Evolutionary conservation across 495 filamentous ascomycete species (phyloP), one percentile per base, ranked within the genome.

Genomic region (Hypoxylon fragiforme): DNA sequence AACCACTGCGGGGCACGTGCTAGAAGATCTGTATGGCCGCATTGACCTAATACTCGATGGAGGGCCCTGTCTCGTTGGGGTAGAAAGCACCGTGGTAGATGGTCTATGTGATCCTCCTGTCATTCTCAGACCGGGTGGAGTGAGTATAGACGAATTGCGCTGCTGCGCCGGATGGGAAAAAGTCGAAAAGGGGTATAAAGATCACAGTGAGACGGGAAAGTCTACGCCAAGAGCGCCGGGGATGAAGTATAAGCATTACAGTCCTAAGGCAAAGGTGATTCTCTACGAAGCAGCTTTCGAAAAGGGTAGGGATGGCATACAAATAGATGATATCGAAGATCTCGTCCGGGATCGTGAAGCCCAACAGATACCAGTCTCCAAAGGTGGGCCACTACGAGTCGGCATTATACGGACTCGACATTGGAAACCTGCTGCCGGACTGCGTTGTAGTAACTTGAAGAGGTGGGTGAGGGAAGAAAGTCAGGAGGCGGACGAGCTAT

Each of bases 161-260:
- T 57, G 73, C 18, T 91, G 84, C 64, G 70, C 80, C 2, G 92
- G 92, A 2, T 99, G 94, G 94, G 85, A 89, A 63, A 74, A 80
- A 40, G 85, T 89, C 1, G 73, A 74, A 48, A 77, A 87, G 21
- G 92, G 82, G 32, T 96, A 96, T 66, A 80, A 82, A 52, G 89
- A 96, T 57, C 65, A 68, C 16, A 76, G 76, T 12, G 81, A 85
- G 57, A 57, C 67, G 12, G 81, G 74, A 1, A 63, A 79, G 64
- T 69, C 76, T 47, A 73, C 76, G 16, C 92, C 95, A 4, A 81
- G 87, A 47, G 92, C 92, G 2, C 94, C 94, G 7, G 94, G 94
- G 2, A 99, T 99, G 94, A 99, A 99, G 66, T 99, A 99, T 70
- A 87, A 91, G 60, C 94, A 99, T 68, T 99, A 99, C 65, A 95